Evolutionary conservation across 106 monocot genomes (phyloP), one percentile per base, ranked within the genome.

Genomic region (Vanilla planifolia): DNA sequence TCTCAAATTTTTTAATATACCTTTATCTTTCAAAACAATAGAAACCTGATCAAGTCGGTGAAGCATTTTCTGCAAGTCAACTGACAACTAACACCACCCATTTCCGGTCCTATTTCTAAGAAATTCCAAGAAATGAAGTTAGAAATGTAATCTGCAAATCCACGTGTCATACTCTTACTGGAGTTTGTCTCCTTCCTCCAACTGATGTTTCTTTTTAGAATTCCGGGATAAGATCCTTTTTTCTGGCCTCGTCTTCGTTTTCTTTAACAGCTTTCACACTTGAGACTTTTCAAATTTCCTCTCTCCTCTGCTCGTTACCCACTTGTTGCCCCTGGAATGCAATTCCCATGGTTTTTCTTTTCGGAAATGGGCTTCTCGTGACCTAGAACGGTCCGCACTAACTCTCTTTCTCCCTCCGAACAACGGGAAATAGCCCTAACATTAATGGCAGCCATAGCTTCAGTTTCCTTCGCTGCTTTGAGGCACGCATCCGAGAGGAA

Each of bases 401-500:
- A n/a, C 5, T 3, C 16, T 16, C 53, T 15, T 15, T 55, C 30
- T 55, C 15, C 29, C 23, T 55, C 16, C 23, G 53, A 15, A 5
- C 0, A 1, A 16, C 17, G 13, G 14, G 53, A 14, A 13, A 6
- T 20, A 27, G 8, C 36, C 37, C 22, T 34, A 25, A 43, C 43
- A 16, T 27, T 61, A 60, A 43, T 61, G 61, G 40, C 61, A 10
- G 43, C 43, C 61, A 61, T 43, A 4, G 16, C 61, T 24, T 61
- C 61, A 6, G 61, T 43, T 8, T 61, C 43, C 27, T 61, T 43
- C 27, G 25, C 61, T 42, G 39, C 43, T 27, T 41, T 61, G 39
- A 15, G 15, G 40, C 61, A 61, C 5, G 11, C 16, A 14, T 61
- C 43, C 1, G 25, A 27, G 27, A 43, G 42, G 61, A 61, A 43